phyloP scores from a whole-genome alignment of 2,329 filamentous ascomycete genomes.

The Penicillium sp. region DNA sequence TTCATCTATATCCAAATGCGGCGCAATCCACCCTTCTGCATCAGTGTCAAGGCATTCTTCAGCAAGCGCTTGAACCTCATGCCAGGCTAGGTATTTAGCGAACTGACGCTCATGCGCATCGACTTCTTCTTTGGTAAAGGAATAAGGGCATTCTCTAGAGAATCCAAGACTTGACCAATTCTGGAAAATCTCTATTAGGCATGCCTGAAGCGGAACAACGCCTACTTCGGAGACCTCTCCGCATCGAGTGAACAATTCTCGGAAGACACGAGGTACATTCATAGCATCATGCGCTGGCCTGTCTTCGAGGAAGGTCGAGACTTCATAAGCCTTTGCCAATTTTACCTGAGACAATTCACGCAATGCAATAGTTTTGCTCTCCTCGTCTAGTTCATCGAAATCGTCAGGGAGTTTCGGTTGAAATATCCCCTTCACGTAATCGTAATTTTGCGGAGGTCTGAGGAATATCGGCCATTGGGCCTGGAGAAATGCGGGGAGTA shows the following conservation, averaged over 20 bases:
- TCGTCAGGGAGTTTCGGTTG: constrained; percentile 15
- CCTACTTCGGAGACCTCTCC: constrained; percentile 28
- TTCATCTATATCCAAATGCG: constrained; percentile 27
- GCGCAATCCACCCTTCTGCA: constrained; percentile 35
- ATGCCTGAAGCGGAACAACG: constrained; percentile 31
- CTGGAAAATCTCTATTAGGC: constrained; percentile 31
- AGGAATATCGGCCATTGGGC: constrained; percentile 27
- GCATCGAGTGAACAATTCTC: constrained; percentile 32
- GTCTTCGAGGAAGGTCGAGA: constrained; percentile 22
- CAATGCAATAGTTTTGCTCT: constrained; percentile 12
- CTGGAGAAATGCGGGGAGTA: constrained; percentile 30
- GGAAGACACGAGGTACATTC: constrained; percentile 27
- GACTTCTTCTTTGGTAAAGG: constrained; percentile 27
- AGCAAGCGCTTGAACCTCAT: constrained; percentile 26
- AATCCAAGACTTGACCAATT: constrained; percentile 27
- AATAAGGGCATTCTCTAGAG: constrained; percentile 26
- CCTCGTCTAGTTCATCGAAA: constrained; percentile 15
- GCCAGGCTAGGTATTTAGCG: constrained; percentile 28
- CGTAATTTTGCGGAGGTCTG: constrained; percentile 17
- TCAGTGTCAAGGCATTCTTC: constrained; percentile 30
- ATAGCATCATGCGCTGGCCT: constrained; percentile 21
- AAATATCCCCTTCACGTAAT: constrained; percentile 18
- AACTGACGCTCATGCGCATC: constrained; percentile 28
- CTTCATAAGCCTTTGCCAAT: constrained; percentile 31
- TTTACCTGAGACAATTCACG: constrained; percentile 18